Conservation (phyloP, 345 rosid genomes). For the Euphorbia tirucalli region DNA sequence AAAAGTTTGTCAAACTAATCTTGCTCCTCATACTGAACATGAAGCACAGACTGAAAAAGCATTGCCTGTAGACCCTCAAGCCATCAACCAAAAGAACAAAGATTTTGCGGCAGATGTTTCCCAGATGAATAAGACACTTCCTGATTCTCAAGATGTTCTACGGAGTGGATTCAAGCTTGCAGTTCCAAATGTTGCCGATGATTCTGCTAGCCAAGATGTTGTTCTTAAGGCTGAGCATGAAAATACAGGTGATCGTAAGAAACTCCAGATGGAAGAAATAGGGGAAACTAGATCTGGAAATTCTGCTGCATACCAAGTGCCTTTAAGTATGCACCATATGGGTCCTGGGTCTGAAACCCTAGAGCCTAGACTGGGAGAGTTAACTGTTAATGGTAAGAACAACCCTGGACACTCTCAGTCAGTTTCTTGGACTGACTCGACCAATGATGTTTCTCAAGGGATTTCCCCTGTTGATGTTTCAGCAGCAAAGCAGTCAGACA, state of each 20-base stretch:
- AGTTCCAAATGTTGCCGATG: conserved; percentile 22
- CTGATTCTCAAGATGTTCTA: conserved; percentile 33
- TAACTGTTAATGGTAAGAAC: not conserved
- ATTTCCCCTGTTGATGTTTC: conserved; percentile 32
- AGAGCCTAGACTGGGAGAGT: conserved; percentile 24
- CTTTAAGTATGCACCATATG: conserved; percentile 26
- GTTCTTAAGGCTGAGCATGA: conserved; percentile 25
- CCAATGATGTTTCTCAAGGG: conserved; percentile 33
- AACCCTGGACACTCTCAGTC: conserved; percentile 24
- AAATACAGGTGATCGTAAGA: conserved; percentile 21
- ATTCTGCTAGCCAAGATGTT: conserved; percentile 33
- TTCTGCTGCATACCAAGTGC: conserved; percentile 29
- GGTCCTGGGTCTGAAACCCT: conserved; percentile 31
- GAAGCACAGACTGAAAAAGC: conserved; percentile 30
- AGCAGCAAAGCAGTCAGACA: conserved; percentile 59
- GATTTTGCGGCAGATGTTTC: conserved; percentile 39
- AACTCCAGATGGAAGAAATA: conserved; percentile 14
- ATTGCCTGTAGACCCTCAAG: conserved; percentile 27
- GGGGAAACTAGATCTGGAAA: conserved; percentile 32
- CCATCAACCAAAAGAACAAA: conserved; percentile 41
- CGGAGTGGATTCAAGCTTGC: conserved; percentile 36
- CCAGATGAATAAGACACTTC: conserved; percentile 37
- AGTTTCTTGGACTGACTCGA: conserved; percentile 35
- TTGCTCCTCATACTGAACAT: conserved; percentile 49
- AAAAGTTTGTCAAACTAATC: conserved; percentile 36